phyloP scores from a whole-genome alignment of 1,284 basidiomycete genomes.

The Phenoliferia sp. region DNA sequence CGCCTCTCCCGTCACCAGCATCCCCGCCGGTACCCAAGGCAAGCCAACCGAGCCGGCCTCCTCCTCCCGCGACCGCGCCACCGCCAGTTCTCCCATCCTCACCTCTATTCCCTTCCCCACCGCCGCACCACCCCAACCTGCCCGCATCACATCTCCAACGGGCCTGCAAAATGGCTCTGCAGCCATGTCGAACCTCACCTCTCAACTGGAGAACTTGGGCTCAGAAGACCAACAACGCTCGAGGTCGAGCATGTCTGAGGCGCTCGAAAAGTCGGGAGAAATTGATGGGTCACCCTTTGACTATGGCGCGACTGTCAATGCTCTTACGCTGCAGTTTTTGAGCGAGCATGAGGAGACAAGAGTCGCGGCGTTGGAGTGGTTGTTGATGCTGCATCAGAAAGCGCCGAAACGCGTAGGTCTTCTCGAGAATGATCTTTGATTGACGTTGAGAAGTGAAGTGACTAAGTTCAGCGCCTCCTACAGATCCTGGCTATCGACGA shows the following conservation, averaged over 20 bases:
- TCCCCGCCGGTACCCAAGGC: constrained; percentile 3
- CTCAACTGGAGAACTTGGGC: neutral
- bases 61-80: neutral
- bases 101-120: constrained; percentile 23
- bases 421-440: too few relatives aligned
- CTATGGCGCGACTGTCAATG: constrained; percentile 85
- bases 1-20: constrained; percentile 1
- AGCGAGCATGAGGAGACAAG: constrained; percentile 95
- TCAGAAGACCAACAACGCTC: neutral
- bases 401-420: constrained; percentile 77
- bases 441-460: neutral
- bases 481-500: constrained; percentile 94
- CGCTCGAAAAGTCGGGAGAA: constrained; percentile 6
- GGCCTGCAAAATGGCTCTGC: constrained; percentile 36
- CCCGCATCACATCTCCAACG: constrained; percentile 31
- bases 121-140: neutral
- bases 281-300: constrained; percentile 77
- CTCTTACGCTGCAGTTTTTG: constrained; percentile 86
- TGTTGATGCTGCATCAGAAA: constrained; percentile 97
- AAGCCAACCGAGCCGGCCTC: neutral
- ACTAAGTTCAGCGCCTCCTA: neutral
- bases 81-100: constrained; percentile 5
- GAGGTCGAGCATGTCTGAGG: constrained; percentile 12
- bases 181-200: constrained; percentile 25
- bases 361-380: constrained; percentile 92